Evolutionary conservation across 2,329 filamentous ascomycete genomes (phyloP), one percentile per base, ranked within the genome.

Genomic region (Orbilia javanica): DNA sequence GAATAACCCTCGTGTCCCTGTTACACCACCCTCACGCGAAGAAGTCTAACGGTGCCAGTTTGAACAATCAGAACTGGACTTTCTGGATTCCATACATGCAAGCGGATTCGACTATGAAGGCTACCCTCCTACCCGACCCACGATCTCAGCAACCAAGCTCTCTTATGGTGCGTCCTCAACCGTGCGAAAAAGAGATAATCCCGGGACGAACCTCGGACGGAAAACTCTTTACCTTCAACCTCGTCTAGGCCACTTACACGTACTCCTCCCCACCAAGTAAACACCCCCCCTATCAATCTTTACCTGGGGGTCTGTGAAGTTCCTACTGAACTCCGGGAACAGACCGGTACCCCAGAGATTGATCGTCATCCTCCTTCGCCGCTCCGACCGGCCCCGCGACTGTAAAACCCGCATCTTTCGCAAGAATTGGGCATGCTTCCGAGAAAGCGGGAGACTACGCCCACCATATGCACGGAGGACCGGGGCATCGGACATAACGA

Each of bases 321-420:
- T 69, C 29, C 31, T 50, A 36, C 25, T 27, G 34, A 39, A 53
- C 34, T 25, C 13, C 65, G 52, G 50, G 48, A 57, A 44, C 53
- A 60, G 53, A 60, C 53, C 18, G 31, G 31, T 60, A 5, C 34
- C 53, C 34, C 8, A 22, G 4, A 70, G 27, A 60, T 70, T 53
- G 57, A 77, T 48, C 13, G 73, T 77, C 73, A 77, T 77, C 73
- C 52, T 70, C 66, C 57, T 77, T 36, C 64, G 62, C 13, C 62
- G 18, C 11, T 71, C 39, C 1, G 60, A 62, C 60, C 67, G 62
- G 7, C 60, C 52, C 42, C 66, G 25, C 65, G 18, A 53, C 6
- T 62, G 27, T 13, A 55, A 39, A 18, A 42, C 42, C 52, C 52
- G 60, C 39, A 67, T 57, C 42, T 55, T 64, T 55, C n/a, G 13